Evolutionary conservation across 768 basidiomycete genomes (phyloP), one percentile per base, ranked within the genome.

Genomic region (Naganishia onofrii): DNA sequence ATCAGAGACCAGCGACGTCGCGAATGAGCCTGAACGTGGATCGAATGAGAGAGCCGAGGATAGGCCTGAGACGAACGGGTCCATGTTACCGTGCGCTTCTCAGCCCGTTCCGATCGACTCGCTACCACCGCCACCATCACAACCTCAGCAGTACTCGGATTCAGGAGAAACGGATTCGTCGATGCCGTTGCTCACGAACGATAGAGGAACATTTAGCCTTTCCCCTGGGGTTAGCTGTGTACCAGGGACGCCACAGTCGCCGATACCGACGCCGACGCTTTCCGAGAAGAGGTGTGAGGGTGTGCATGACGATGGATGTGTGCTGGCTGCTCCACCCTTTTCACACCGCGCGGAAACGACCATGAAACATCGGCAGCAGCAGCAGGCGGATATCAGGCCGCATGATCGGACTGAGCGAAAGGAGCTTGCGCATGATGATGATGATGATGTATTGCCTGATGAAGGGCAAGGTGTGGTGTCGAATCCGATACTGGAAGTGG

Each of bases 401-500:
- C 23, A 12, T n/a, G 23, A 51, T 26, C 48, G 48, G 13, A 26
- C n/a, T 23, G 48, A 26, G 23, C 48, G 23, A 26, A n/a, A 26
- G 3, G 48, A 51, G n/a, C 48, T n/a, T 26, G 48, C 48, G 48
- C 12, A 51, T 21, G 21, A 32, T 38, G 34, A 58, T 21, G 57
- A 32, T 31, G 32, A 58, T 9, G 57, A 38, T 34, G 32, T 0
- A n/a, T 17, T 34, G 31, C 34, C 36, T 17, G 29, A 36, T 3
- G 57, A 36, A 34, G 34, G 32, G 7, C 15, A 58, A n/a, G n/a
- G 12, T 15, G 34, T 12, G 3, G 57, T 58, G 13, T 72, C 74
- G 3, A 79, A 79, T 67, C 79, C 79, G 7, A 51, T 80, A 17
- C 65, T 80, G 19, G 79, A 80, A 48, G 69, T 79, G 7, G 73